Conservation (phyloP, 208 protist species). For the Wallacemonas sp. region DNA sequence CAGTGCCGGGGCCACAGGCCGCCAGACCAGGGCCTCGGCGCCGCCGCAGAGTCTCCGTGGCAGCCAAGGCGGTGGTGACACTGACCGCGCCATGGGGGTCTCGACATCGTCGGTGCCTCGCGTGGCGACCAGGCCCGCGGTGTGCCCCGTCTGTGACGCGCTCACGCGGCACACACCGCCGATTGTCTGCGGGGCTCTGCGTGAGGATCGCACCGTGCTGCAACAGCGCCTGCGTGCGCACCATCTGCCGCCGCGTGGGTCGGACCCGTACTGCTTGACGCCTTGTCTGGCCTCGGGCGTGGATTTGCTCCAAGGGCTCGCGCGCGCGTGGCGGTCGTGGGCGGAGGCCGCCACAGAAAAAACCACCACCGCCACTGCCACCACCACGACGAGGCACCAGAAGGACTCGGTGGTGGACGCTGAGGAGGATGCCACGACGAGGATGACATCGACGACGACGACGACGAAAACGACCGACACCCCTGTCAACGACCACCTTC, state of each 20-base stretch:
- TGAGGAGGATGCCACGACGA: too few relatives aligned
- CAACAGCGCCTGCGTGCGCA: conserved; percentile 22
- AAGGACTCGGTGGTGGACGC: too few relatives aligned
- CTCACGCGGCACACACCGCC: conserved; percentile 27
- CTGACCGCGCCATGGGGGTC: too few relatives aligned
- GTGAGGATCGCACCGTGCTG: conserved; percentile 34
- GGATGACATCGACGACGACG: too few relatives aligned
- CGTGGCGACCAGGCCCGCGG: background rate
- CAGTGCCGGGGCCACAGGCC: too few relatives aligned
- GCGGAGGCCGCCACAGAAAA: conserved; percentile 12
- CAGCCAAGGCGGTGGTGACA: too few relatives aligned
- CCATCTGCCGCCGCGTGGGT: conserved; percentile 18
- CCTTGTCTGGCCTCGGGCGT: conserved; percentile 19
- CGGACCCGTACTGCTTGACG: conserved; percentile 22
- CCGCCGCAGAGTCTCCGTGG: too few relatives aligned
- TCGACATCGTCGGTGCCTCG: too few relatives aligned
- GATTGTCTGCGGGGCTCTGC: conserved; percentile 39
- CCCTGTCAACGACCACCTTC: background rate
- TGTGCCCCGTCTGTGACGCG: conserved; percentile 48
- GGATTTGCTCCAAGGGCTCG: background rate
- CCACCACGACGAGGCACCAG: too few relatives aligned
- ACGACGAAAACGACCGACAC: background rate
- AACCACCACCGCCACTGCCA: background rate
- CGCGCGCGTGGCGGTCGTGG: conserved; percentile 17
- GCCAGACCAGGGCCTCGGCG: too few relatives aligned